Percentiles rank a stretch among this genome's conserved stretches.
Conservation (phyloP, 1,284 basidiomycete genomes). For the Ganoderma resinaceum region DNA sequence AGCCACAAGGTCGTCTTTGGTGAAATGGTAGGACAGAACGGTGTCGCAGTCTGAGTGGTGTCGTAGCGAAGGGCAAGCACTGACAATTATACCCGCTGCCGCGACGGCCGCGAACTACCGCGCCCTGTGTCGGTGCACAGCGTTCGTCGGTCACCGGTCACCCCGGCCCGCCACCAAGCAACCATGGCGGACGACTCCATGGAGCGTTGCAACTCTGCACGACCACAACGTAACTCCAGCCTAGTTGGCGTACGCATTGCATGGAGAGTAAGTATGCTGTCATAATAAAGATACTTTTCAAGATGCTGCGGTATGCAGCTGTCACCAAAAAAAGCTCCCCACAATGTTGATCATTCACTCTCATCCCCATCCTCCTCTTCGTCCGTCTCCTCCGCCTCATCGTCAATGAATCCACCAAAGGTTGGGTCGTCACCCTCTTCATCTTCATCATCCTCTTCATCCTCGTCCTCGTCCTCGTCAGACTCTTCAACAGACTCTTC, state of each 20-base stretch:
- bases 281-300: constrained; percentile 27
- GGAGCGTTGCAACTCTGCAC: background rate
- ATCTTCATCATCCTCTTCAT: constrained; percentile 59
- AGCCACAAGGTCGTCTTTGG: background rate
- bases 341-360: constrained; percentile 42
- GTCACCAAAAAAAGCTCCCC: background rate
- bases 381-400: constrained; percentile 75
- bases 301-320: background rate
- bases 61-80: constrained; percentile 6
- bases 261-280: background rate
- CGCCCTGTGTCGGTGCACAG: background rate
- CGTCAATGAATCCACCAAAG: constrained; percentile 73
- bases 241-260: background rate
- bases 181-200: background rate
- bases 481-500: constrained; percentile 58
- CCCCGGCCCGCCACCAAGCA: background rate
- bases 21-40: background rate
- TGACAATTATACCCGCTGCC: background rate
- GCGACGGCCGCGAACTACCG: background rate
- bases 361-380: constrained; percentile 65
- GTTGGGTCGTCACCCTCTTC: constrained; percentile 64
- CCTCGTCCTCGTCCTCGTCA: constrained; percentile 60
- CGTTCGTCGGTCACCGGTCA: background rate
- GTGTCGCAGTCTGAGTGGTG: background rate
- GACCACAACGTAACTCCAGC: background rate